phyloP scores from a whole-genome alignment of 208 protist genomes.

The Angomonas deanei region DNA sequence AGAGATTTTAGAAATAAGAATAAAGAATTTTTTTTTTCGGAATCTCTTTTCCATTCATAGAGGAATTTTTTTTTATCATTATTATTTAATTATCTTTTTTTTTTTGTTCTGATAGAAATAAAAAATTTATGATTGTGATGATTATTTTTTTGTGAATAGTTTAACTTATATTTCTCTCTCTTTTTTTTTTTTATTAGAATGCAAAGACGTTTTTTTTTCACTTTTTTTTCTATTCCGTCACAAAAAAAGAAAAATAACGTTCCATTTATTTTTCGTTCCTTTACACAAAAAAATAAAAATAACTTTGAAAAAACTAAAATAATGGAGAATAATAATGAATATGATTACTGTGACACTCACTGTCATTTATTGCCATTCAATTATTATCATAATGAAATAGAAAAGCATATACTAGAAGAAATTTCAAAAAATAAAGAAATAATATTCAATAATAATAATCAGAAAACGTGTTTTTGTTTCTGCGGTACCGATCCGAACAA shows the following conservation, averaged over 20 bases:
- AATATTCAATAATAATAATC: neutral
- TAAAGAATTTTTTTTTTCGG: too few species aligned
- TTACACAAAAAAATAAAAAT: neutral
- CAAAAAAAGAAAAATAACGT: neutral
- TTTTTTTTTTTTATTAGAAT: constrained; percentile 11
- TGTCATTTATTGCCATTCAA: constrained; percentile 20
- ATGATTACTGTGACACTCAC: constrained; percentile 29
- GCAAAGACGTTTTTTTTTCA: constrained; percentile 1
- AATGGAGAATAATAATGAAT: constrained; percentile 2
- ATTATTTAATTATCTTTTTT: too few species aligned
- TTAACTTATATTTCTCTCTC: constrained; percentile 1
- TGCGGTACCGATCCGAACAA: constrained; percentile 73
- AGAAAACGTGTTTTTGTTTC: neutral
- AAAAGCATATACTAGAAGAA: neutral
- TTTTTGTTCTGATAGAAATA: too few species aligned
- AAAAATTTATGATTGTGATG: too few species aligned
- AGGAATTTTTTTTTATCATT: neutral
- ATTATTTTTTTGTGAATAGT: neutral
- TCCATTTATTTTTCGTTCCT: constrained; percentile 3
- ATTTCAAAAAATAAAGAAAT: neutral
- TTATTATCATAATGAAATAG: neutral
- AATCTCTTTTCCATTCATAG: neutral
- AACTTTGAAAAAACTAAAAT: neutral
- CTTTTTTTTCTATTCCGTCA: neutral
- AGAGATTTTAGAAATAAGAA: too few species aligned